phyloP scores from a whole-genome alignment of 2,329 filamentous ascomycete genomes.

The Colletotrichum tofieldiae region DNA sequence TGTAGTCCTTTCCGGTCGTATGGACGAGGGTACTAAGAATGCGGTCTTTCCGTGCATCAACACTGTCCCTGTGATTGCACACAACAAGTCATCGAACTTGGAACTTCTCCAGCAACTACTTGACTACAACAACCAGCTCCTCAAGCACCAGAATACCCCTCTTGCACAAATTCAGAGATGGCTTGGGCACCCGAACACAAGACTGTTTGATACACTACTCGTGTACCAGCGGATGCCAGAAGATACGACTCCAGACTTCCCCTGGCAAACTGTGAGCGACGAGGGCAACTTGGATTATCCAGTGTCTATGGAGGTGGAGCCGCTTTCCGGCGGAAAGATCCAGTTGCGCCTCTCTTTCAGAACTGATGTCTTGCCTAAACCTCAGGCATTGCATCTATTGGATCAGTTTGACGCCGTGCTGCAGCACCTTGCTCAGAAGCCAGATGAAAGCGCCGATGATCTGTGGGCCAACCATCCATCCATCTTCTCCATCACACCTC shows the following conservation, averaged over 20 bases:
- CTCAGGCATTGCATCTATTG: constrained; percentile 79
- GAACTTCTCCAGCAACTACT: constrained; percentile 76
- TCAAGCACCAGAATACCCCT: constrained; percentile 80
- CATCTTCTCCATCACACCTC: constrained; percentile 77
- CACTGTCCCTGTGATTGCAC: constrained; percentile 81
- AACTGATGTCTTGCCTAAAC: constrained; percentile 73
- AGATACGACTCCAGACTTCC: constrained; percentile 45
- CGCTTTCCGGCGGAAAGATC: constrained; percentile 63
- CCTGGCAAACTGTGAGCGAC: constrained; percentile 77
- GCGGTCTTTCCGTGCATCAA: constrained; percentile 85
- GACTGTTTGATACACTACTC: constrained; percentile 88
- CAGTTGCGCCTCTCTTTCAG: constrained; percentile 78
- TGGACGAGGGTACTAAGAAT: constrained; percentile 70
- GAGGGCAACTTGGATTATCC: constrained; percentile 82
- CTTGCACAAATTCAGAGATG: constrained; percentile 81
- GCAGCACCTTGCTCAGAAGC: constrained; percentile 68
- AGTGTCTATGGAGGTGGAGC: constrained; percentile 85
- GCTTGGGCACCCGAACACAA: constrained; percentile 75
- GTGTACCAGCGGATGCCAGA: constrained; percentile 79
- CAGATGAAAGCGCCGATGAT: constrained; percentile 58
- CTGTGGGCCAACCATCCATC: constrained; percentile 51
- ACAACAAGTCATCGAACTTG: constrained; percentile 67
- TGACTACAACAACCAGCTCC: constrained; percentile 73
- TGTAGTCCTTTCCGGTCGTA: constrained; percentile 83
- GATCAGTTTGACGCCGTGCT: constrained; percentile 80